Conservation (phyloP, 2,329 filamentous ascomycete genomes). For the Colletotrichum horii region DNA sequence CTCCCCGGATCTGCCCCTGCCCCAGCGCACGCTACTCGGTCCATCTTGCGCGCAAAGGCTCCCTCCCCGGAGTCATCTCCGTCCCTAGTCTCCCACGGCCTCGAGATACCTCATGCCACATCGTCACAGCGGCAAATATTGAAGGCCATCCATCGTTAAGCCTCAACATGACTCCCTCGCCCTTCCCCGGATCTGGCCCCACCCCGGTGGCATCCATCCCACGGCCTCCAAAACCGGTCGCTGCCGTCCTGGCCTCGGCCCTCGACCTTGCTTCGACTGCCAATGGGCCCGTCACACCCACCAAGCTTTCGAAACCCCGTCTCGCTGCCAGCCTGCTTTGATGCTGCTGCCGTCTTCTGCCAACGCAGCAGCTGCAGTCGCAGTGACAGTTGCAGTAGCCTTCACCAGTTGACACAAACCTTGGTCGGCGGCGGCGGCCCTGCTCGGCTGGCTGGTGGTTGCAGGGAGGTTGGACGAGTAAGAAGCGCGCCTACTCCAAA, state of each 20-base stretch:
- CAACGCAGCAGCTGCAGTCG: constrained; percentile 11
- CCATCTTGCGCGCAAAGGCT: neutral
- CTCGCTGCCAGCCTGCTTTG: neutral
- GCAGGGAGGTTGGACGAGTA: constrained; percentile 22
- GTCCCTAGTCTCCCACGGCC: neutral
- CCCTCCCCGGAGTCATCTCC: neutral
- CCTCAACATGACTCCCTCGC: neutral
- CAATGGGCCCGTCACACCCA: constrained; percentile 8
- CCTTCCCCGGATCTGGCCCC: neutral
- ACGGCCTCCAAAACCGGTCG: neutral
- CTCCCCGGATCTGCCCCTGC: neutral
- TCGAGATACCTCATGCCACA: neutral
- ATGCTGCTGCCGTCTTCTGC: neutral
- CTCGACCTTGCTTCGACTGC: neutral
- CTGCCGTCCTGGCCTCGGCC: neutral
- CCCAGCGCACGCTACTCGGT: neutral
- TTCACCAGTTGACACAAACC: too few species aligned
- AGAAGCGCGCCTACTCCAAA: constrained; percentile 12
- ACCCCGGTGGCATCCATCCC: neutral
- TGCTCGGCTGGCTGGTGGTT: neutral
- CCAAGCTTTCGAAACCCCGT: constrained; percentile 2
- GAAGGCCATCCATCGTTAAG: neutral
- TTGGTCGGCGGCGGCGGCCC: neutral
- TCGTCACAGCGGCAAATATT: neutral
- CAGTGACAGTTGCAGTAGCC: neutral